Conservation (phyloP, 257 asterid species). For the Agastache rugosa region DNA sequence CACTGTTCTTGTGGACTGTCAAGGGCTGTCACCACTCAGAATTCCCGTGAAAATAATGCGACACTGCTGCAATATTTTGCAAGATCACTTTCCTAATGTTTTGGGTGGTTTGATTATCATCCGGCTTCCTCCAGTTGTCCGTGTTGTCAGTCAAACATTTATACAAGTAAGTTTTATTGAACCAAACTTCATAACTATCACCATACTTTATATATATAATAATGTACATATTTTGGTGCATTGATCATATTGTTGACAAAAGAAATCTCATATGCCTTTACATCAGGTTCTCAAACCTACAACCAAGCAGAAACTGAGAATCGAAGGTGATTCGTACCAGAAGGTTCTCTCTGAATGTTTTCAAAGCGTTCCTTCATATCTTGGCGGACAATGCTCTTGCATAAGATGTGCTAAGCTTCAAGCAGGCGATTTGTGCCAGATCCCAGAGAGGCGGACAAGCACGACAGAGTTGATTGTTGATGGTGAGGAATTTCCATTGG, state of each 20-base stretch:
- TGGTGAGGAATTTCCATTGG: slow-evolving; percentile 43
- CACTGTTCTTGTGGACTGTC: slow-evolving; percentile 87
- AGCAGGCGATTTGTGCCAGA: slow-evolving; percentile 33
- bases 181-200: slow-evolving; percentile 8
- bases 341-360: slow-evolving; percentile 60
- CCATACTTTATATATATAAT: not conserved
- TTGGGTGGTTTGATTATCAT: slow-evolving; percentile 78
- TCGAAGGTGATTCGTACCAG: slow-evolving; percentile 68
- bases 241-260: not conserved
- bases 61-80: slow-evolving; percentile 78
- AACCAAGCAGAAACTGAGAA: slow-evolving; percentile 82
- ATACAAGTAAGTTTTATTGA: slow-evolving; percentile 62
- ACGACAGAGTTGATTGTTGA: slow-evolving; percentile 29
- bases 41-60: slow-evolving; percentile 85
- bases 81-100: slow-evolving; percentile 89
- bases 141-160: slow-evolving; percentile 82
- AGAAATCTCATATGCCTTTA: slow-evolving; percentile 17
- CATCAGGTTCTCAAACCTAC: slow-evolving; percentile 80
- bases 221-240: not conserved
- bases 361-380: slow-evolving; percentile 73
- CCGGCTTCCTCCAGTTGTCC: slow-evolving; percentile 88
- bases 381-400: slow-evolving; percentile 85
- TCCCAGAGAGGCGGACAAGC: slow-evolving; percentile 27
- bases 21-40: slow-evolving; percentile 70
- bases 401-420: slow-evolving; percentile 54